A percentile compares a stretch with the other conserved stretches of the same genome.
Conservation (phyloP, 2,329 filamentous ascomycete genomes). For the Colletotrichum euphorbiae region DNA sequence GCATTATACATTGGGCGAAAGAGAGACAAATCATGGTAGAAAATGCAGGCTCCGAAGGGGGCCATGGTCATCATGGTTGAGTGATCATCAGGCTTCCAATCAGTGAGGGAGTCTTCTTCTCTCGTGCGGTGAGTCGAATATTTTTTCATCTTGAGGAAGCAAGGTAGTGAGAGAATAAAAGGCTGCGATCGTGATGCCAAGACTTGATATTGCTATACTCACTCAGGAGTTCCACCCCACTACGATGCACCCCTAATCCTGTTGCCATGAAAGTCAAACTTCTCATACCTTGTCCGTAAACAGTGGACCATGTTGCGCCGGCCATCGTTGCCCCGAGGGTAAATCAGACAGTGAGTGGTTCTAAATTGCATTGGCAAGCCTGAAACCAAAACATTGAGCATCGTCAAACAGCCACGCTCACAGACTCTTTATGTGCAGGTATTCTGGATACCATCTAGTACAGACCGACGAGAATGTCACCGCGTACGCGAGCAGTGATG, state of each 20-base stretch:
- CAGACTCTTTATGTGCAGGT: conserved; percentile 4
- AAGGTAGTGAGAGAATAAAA: no score
- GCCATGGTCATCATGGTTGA: conserved; percentile 9
- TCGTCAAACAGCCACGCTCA: conserved; percentile 1
- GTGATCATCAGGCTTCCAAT: neutral
- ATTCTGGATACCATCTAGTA: conserved; percentile 53
- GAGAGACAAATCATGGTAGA: conserved; percentile 24
- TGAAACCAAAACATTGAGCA: neutral
- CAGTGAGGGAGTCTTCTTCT: no score
- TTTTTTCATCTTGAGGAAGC: no score
- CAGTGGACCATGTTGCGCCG: conserved; percentile 9
- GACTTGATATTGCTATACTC: neutral
- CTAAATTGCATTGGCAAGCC: neutral
- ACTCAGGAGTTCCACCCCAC: neutral
- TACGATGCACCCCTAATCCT: neutral
- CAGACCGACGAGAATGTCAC: conserved; percentile 70
- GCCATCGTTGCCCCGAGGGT: neutral
- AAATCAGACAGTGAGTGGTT: conserved; percentile 9
- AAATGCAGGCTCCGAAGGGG: neutral
- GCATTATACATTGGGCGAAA: conserved; percentile 27
- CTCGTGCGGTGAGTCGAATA: no score
- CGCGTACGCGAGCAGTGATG: conserved; percentile 68
- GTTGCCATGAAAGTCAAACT: conserved; percentile 4
- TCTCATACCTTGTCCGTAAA: neutral
- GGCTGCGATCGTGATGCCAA: neutral